Evolutionary conservation across 2,329 filamentous ascomycete genomes (phyloP).

Genomic region (Endoconidiophora polonica): DNA sequence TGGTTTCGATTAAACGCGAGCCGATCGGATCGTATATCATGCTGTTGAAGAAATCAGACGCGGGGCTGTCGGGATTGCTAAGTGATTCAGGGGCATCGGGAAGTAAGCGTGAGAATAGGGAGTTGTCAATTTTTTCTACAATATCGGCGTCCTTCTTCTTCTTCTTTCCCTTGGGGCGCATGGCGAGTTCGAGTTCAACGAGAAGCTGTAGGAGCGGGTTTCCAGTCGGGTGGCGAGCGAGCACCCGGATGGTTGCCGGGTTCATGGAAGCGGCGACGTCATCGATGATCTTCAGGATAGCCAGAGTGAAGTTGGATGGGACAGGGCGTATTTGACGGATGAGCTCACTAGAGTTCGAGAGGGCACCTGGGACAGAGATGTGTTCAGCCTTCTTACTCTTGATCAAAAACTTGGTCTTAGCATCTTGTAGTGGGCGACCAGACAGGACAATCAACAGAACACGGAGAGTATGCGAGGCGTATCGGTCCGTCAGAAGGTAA

Average conservation of each 20-base stretch:
- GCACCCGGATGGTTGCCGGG: slow-evolving; percentile 59
- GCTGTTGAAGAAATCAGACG: slow-evolving; percentile 62
- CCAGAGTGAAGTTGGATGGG: slow-evolving; percentile 60
- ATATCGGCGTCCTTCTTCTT: slow-evolving; percentile 32
- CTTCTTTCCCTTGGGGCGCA: slow-evolving; percentile 49
- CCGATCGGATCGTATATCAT: slow-evolving; percentile 83
- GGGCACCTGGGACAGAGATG: slow-evolving; percentile 42
- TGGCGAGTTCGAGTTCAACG: slow-evolving; percentile 66
- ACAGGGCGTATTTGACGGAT: slow-evolving; percentile 36
- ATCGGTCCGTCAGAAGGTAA: slow-evolving; percentile 69
- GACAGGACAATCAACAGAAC: slow-evolving; percentile 75
- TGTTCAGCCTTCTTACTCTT: slow-evolving; percentile 90
- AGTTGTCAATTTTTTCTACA: slow-evolving; percentile 18
- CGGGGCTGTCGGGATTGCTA: slow-evolving; percentile 53
- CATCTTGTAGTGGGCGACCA: slow-evolving; percentile 59
- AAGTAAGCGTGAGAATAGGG: slow-evolving; percentile 60
- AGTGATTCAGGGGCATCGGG: slow-evolving; percentile 59
- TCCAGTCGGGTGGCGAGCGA: slow-evolving; percentile 77
- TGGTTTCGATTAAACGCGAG: slow-evolving; percentile 74
- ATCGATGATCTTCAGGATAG: slow-evolving; percentile 65
- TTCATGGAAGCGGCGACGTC: slow-evolving; percentile 63
- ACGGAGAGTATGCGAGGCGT: slow-evolving; percentile 79
- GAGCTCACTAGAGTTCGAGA: slow-evolving; percentile 30
- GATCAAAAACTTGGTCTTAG: slow-evolving; percentile 53
- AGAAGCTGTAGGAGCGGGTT: slow-evolving; percentile 88